Conservation (phyloP, 805 yeast species). For the Hermanozyma aechmeae region DNA sequence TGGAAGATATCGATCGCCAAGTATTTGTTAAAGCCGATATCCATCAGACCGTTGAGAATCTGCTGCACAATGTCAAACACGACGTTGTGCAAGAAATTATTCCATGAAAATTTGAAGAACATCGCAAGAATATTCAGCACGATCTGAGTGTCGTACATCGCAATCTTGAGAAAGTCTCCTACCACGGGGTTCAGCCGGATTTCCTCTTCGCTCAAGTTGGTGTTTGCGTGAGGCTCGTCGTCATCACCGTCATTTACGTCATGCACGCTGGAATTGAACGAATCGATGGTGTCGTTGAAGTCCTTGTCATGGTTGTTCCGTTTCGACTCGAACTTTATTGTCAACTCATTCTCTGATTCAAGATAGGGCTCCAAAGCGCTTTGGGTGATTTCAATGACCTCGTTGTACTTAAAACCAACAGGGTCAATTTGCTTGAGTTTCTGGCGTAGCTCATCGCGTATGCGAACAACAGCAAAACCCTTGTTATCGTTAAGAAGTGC, state of each 20-base stretch:
- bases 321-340: constrained; percentile 7
- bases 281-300: constrained; percentile 27
- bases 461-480: constrained; percentile 31
- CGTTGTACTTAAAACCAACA: constrained; percentile 36
- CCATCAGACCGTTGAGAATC: constrained; percentile 39
- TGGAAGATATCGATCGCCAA: constrained; percentile 52
- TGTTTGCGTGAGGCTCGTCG: constrained; percentile 35
- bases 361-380: constrained; percentile 8
- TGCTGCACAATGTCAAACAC: constrained; percentile 40
- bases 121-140: constrained; percentile 30
- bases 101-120: constrained; percentile 41
- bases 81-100: constrained; percentile 37
- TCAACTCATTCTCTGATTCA: constrained; percentile 10
- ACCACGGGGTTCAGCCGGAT: constrained; percentile 33
- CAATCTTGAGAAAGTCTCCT: constrained; percentile 34
- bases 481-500: constrained; percentile 35
- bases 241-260: constrained; percentile 21
- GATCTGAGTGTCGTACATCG: constrained; percentile 34
- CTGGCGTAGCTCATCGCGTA: constrained; percentile 26
- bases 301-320: constrained; percentile 5
- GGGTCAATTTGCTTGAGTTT: constrained; percentile 36
- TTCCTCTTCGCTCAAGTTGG: constrained; percentile 34
- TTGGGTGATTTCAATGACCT: constrained; percentile 28
- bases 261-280: constrained; percentile 19
- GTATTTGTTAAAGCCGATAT: constrained; percentile 38